Percentiles rank a stretch among this genome's conserved stretches.
These are phyloP conservation scores for Starmerella cellae DNA, from an alignment of 805 yeast genomes.

Conservation along the genomic window DNA sequence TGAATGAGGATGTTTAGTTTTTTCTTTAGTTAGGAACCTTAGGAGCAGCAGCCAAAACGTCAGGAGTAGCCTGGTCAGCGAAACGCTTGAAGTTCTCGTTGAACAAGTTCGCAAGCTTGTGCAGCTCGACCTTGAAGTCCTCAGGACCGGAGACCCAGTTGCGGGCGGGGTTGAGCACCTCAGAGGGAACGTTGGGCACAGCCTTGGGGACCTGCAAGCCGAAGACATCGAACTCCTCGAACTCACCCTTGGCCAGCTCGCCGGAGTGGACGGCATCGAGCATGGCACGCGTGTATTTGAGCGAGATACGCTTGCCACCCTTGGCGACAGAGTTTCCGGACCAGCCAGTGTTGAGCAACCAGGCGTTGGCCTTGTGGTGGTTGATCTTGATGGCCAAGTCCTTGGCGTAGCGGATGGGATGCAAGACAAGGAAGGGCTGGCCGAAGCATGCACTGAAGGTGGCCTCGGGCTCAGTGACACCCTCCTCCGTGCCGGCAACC, in stretches of 20 bases:
- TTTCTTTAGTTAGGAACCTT: conserved; percentile 26
- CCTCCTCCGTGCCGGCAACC: conserved; percentile 99
- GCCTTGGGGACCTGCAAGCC: conserved; percentile 75
- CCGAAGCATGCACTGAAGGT: conserved; percentile 98
- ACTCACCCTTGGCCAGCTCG: conserved; percentile 62
- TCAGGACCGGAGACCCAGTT: conserved; percentile 56
- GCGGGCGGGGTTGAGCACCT: conserved; percentile 72
- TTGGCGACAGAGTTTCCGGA: conserved; percentile 81
- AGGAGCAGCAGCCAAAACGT: conserved; percentile 92
- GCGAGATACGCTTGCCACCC: conserved; percentile 96
- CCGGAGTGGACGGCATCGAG: conserved; percentile 92
- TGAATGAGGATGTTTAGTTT: no score
- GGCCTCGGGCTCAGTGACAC: conserved; percentile 96
- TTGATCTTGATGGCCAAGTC: conserved; percentile 89
- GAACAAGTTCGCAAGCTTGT: conserved; percentile 60
- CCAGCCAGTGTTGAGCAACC: conserved; percentile 98
- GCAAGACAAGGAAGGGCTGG: conserved; percentile 95
- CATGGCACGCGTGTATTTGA: conserved; percentile 94
- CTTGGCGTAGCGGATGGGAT: conserved; percentile 95
- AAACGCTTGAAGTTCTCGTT: conserved; percentile 78
- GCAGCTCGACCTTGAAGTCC: conserved; percentile 43
- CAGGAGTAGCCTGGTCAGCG: conserved; percentile 65
- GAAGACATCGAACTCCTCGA: conserved; percentile 74
- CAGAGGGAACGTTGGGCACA: conserved; percentile 70
- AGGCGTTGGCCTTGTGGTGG: conserved; percentile 78